Conservation (phyloP, 345 rosid species). For the Conringia planisiliqua region DNA sequence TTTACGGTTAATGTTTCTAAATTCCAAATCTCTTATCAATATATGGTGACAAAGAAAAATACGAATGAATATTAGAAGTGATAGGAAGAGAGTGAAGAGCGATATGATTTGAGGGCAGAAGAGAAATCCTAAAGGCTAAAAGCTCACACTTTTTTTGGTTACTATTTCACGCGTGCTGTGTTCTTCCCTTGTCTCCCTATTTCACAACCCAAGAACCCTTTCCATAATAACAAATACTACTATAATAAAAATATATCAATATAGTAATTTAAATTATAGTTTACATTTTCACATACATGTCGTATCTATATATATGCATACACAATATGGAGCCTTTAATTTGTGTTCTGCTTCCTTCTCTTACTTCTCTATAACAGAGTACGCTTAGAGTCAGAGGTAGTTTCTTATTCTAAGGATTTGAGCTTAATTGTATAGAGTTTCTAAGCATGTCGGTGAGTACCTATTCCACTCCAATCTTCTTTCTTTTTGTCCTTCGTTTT, state of each 20-base stretch:
- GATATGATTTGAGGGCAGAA: slow-evolving; percentile 26
- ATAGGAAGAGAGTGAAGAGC: slow-evolving; percentile 19
- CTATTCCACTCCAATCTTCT: background rate
- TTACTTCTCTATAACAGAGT: slow-evolving; percentile 10
- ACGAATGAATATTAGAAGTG: background rate
- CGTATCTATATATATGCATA: slow-evolving; percentile 2
- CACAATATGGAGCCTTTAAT: background rate
- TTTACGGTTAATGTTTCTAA: background rate
- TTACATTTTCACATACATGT: background rate
- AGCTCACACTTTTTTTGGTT: slow-evolving; percentile 33
- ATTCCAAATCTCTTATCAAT: background rate
- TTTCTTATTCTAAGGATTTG: background rate
- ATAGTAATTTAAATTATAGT: background rate
- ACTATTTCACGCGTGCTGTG: slow-evolving; percentile 52
- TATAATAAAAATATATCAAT: background rate
- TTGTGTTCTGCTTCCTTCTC: slow-evolving; percentile 16
- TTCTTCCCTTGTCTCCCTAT: slow-evolving; percentile 41
- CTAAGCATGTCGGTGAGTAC: slow-evolving; percentile 54
- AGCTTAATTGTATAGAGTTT: slow-evolving; percentile 8
- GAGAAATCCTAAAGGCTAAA: slow-evolving; percentile 23
- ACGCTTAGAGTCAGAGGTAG: background rate
- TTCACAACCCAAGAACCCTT: slow-evolving; percentile 51
- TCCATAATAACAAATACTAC: slow-evolving; percentile 3
- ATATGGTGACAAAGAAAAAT: background rate
- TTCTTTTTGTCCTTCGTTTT: background rate